Evolutionary conservation across 148 eudicot genomes (phyloP).

Genomic region (Camellia sinensis): DNA sequence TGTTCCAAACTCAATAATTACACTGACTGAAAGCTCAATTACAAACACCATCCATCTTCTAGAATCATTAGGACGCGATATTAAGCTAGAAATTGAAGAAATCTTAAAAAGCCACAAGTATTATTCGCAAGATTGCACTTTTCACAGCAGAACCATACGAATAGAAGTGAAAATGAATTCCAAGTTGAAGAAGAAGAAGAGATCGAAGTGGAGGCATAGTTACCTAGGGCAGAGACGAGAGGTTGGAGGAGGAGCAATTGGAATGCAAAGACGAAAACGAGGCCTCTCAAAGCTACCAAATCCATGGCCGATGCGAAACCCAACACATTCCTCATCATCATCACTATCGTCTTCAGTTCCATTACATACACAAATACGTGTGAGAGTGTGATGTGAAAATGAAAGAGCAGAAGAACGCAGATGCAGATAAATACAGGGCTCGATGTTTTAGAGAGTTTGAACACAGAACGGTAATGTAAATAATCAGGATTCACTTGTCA

Average conservation of each 20-base stretch:
- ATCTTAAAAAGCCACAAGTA: too few species aligned
- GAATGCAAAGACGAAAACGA: conserved; percentile 62
- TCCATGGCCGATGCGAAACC: conserved; percentile 43
- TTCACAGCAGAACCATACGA: background rate
- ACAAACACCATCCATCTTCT: background rate
- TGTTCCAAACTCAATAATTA: background rate
- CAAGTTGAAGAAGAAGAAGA: background rate
- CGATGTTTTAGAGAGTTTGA: too few species aligned
- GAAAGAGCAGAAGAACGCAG: too few species aligned
- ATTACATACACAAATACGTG: too few species aligned
- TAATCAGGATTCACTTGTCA: conserved; percentile 5
- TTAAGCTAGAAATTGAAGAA: too few species aligned
- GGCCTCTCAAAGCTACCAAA: conserved; percentile 69
- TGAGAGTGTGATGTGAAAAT: too few species aligned
- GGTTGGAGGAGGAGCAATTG: conserved; percentile 83
- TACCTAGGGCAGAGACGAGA: conserved; percentile 78
- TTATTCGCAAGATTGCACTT: background rate
- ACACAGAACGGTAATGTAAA: too few species aligned
- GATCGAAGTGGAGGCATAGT: background rate
- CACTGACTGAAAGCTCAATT: background rate
- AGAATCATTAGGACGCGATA: too few species aligned
- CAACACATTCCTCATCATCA: conserved; percentile 36
- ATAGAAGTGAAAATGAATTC: background rate
- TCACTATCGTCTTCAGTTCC: too few species aligned
- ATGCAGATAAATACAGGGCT: too few species aligned